Conservation (phyloP, 441 rosid genomes). For the Eutrema salsugineum region DNA sequence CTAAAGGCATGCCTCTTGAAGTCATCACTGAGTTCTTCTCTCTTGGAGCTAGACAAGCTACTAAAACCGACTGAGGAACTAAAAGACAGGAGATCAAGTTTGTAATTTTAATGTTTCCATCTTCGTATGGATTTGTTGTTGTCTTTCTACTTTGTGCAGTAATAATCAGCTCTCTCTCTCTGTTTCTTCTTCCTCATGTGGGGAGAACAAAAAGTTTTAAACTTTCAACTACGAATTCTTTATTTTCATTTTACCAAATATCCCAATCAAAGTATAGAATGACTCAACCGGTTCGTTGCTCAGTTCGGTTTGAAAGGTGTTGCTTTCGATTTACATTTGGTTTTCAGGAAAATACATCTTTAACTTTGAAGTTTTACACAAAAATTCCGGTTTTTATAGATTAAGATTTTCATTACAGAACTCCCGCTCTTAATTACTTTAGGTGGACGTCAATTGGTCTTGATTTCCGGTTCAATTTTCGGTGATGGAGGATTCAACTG, state of each 20-base stretch:
- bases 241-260: too few species aligned
- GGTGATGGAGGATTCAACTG: background rate
- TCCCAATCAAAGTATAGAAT: too few species aligned
- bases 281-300: too few species aligned
- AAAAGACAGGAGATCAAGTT: conserved; percentile 21
- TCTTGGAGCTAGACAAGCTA: conserved; percentile 77
- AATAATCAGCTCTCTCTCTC: conserved; percentile 27
- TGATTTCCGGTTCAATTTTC: background rate
- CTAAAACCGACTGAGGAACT: conserved; percentile 42
- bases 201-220: conserved; percentile 5
- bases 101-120: conserved; percentile 33
- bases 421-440: background rate
- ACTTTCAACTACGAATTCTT: conserved; percentile 10
- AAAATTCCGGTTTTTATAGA: too few species aligned
- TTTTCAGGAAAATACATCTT: background rate
- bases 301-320: background rate
- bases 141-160: conserved; percentile 41
- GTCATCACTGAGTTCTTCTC: conserved; percentile 91
- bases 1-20: conserved; percentile 99
- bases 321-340: too few species aligned
- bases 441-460: too few species aligned
- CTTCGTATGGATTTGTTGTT: conserved; percentile 24
- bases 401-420: too few species aligned
- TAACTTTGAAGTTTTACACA: too few species aligned
- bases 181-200: background rate